Conservation (phyloP, 2,329 filamentous ascomycete species). For the Zymoseptoria brevis region DNA sequence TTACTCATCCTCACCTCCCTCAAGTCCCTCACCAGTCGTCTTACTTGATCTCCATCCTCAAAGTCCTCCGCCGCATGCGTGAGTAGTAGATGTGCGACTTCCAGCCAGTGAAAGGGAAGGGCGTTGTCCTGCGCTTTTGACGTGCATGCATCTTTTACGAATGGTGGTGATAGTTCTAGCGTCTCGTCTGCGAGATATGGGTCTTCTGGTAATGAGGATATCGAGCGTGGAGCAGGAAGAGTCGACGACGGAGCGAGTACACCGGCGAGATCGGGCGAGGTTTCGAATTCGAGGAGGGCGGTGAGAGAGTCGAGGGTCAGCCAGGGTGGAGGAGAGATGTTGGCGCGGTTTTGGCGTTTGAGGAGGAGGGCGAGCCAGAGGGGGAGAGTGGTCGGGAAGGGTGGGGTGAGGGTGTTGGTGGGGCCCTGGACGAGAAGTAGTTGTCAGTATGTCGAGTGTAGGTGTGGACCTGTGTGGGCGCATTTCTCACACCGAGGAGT, state of each 20-base stretch:
- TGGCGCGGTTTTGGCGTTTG: constrained; percentile 87
- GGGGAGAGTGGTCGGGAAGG: constrained; percentile 69
- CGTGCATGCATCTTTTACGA: constrained; percentile 63
- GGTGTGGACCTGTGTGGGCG: constrained; percentile 13
- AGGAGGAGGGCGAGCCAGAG: constrained; percentile 93
- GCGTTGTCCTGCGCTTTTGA: constrained; percentile 59
- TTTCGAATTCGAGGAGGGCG: constrained; percentile 74
- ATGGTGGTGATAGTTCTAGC: constrained; percentile 53
- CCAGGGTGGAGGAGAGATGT: constrained; percentile 88
- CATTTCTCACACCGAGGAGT: constrained; percentile 67
- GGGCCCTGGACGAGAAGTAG: constrained; percentile 52
- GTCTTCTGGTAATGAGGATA: constrained; percentile 20
- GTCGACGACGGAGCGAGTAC: constrained; percentile 73
- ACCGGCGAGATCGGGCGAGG: constrained; percentile 53
- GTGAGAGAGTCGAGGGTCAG: constrained; percentile 67
- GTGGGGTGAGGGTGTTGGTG: constrained; percentile 68
- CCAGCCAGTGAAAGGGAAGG: constrained; percentile 92
- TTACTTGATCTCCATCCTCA: constrained; percentile 61
- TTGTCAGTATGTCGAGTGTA: too few relatives aligned
- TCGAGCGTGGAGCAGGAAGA: constrained; percentile 45
- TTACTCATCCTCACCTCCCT: constrained; percentile 86
- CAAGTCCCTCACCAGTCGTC: constrained; percentile 69
- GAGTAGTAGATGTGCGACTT: constrained; percentile 78
- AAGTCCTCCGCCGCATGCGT: constrained; percentile 81
- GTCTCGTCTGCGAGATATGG: constrained; percentile 26